phyloP scores from a whole-genome alignment of 2,329 filamentous ascomycete genomes.

The Endocalyx cinctus region DNA sequence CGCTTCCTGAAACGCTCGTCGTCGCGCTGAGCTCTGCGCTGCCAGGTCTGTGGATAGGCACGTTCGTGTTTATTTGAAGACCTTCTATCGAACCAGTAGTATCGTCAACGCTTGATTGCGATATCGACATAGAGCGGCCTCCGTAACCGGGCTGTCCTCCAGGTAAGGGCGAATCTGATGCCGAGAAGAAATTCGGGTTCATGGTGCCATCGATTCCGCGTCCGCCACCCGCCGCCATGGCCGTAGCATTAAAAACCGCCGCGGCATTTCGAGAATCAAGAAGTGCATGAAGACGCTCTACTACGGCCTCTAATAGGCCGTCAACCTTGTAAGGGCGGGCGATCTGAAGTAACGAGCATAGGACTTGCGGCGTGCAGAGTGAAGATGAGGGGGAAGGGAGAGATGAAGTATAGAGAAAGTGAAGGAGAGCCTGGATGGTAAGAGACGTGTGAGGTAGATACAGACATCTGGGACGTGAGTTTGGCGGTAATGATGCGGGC shows the following conservation, averaged over 20 bases:
- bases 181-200: slow-evolving; percentile 59
- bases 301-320: slow-evolving; percentile 84
- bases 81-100: slow-evolving; percentile 27
- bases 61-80: slow-evolving; percentile 49
- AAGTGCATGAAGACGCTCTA: slow-evolving; percentile 82
- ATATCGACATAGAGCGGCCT: slow-evolving; percentile 24
- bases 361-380: slow-evolving; percentile 88
- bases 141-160: slow-evolving; percentile 20
- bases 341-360: slow-evolving; percentile 91
- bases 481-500: slow-evolving; percentile 51
- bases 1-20: slow-evolving; percentile 44
- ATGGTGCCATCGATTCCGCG: slow-evolving; percentile 68
- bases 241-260: slow-evolving; percentile 95
- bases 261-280: slow-evolving; percentile 92
- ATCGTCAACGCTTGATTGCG: slow-evolving; percentile 21
- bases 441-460: slow-evolving; percentile 91
- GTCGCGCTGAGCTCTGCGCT: slow-evolving; percentile 51
- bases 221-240: slow-evolving; percentile 94
- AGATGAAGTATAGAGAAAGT: slow-evolving; percentile 90
- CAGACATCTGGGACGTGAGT: slow-evolving; percentile 73
- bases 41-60: slow-evolving; percentile 40
- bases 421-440: slow-evolving; percentile 83
- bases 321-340: slow-evolving; percentile 91
- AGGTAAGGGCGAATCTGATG: slow-evolving; percentile 29
- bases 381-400: slow-evolving; percentile 71